phyloP scores from a whole-genome alignment of 805 yeast species.

The Wickerhamiella domercqiae region DNA sequence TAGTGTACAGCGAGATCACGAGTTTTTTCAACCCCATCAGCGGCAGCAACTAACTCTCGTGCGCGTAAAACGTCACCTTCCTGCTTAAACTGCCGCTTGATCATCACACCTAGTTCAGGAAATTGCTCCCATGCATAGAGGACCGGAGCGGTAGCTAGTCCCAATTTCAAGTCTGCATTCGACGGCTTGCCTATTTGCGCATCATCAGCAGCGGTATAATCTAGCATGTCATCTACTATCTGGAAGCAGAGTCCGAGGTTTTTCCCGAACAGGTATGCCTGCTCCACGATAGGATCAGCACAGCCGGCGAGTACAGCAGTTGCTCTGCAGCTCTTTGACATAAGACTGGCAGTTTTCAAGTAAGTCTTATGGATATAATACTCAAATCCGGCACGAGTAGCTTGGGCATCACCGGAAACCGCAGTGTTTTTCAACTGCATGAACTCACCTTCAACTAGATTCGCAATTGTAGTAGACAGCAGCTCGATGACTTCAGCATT shows the following conservation, averaged over 20 bases:
- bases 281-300: slow-evolving; percentile 55
- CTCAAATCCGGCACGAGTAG: slow-evolving; percentile 58
- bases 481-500: slow-evolving; percentile 96
- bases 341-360: slow-evolving; percentile 82
- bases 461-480: slow-evolving; percentile 90
- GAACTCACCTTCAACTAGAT: slow-evolving; percentile 94
- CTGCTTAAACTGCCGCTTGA: slow-evolving; percentile 63
- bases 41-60: slow-evolving; percentile 50
- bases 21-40: slow-evolving; percentile 66
- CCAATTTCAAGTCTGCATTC: slow-evolving; percentile 85
- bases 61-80: slow-evolving; percentile 82
- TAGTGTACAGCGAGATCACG: slow-evolving; percentile 61
- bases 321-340: slow-evolving; percentile 86
- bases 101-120: slow-evolving; percentile 71
- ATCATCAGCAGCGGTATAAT: slow-evolving; percentile 69
- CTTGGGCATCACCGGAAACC: slow-evolving; percentile 34
- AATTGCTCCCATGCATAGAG: slow-evolving; percentile 83
- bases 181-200: slow-evolving; percentile 85
- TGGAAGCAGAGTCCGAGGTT: slow-evolving; percentile 92
- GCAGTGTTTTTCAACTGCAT: slow-evolving; percentile 96
- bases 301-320: slow-evolving; percentile 89
- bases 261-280: slow-evolving; percentile 81
- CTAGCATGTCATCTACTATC: slow-evolving; percentile 89
- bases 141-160: slow-evolving; percentile 94
- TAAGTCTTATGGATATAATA: slow-evolving; percentile 92